Evolutionary conservation across 73 alveolate genomes (phyloP), one percentile per base, ranked within the genome.

Genomic region (Blepharisma japonicum): DNA sequence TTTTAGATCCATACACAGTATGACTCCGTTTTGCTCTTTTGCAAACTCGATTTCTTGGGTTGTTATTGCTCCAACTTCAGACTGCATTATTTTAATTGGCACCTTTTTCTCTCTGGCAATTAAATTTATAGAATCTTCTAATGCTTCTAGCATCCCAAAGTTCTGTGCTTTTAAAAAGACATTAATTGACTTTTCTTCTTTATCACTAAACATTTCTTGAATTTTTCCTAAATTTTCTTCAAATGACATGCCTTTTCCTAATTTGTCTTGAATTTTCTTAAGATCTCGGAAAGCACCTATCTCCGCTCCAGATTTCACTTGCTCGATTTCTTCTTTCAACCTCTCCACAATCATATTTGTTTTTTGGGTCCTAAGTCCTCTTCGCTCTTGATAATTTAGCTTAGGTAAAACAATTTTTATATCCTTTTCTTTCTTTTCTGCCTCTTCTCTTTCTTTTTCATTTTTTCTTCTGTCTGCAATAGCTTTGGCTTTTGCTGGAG

Each of bases 51-150:
- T 68, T 56, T 92, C 98, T 0, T 85, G 87, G 25, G 78, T 83
- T 4, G 89, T 87, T 5, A 92, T 79, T 14, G 92, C 89, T 1
- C 98, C 98, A n/a, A 92, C 92, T 46, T 89, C 83, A 6, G 92
- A 55, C 20, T 79, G 68, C 6, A 87, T 78, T 6, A 92, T 78
- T 23, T 18, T 72, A 42, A 81, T 47, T 23, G 71, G 51, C 27
- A 91, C 81, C 18, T 76, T 45, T 56, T 79, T 71, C 55, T 56
- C 84, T 32, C 66, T 66, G 6, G 66, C 71, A 21, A 86, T 56
- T 53, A 83, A 71, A 49, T 86, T 77, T 7, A 87, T 78, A 71
- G 88, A 89, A 55, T 84, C 46, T 20, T 71, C 56, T 6, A 92
- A 68, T 4, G 98, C 92, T 47, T 92, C 98, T 39, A 90, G 83